A percentile compares a stretch with the other conserved stretches of the same genome.
phyloP scores from a whole-genome alignment of 176 grass and related monocot species.

The Musa acuminata region DNA sequence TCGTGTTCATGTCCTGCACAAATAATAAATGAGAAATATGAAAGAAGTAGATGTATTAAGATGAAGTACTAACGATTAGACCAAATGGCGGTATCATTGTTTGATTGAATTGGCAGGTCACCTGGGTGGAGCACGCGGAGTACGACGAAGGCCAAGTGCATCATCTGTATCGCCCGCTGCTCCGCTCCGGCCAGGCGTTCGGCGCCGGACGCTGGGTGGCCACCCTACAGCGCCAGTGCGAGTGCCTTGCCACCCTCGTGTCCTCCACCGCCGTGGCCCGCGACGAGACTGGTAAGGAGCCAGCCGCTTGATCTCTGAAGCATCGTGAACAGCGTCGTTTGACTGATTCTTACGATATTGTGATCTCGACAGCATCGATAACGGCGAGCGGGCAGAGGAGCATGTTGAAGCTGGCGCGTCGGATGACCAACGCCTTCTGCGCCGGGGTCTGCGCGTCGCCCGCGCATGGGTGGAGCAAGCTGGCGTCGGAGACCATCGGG shows the following conservation, averaged over 20 bases:
- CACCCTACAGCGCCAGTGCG: slow-evolving; percentile 21
- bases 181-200: slow-evolving; percentile 31
- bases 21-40: not conserved
- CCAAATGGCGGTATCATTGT: no score
- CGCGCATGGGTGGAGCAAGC: not conserved
- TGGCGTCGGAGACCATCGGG: not conserved
- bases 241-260: slow-evolving; percentile 12
- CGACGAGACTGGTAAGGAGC: slow-evolving; percentile 26
- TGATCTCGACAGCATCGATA: slow-evolving; percentile 15
- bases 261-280: slow-evolving; percentile 34
- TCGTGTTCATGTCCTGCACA: not conserved
- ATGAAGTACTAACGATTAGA: not conserved
- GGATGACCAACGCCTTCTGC: slow-evolving; percentile 40
- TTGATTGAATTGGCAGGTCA: slow-evolving; percentile 29
- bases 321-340: not conserved
- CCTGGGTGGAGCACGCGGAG: slow-evolving; percentile 37
- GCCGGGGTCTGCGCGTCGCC: not conserved
- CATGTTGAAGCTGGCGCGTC: slow-evolving; percentile 24
- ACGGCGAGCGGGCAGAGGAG: slow-evolving; percentile 22
- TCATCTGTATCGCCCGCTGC: slow-evolving; percentile 5
- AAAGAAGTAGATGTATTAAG: not conserved
- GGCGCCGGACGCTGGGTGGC: slow-evolving; percentile 59
- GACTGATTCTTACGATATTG: not conserved
- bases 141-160: slow-evolving; percentile 3
- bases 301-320: no score